Percentiles rank a stretch among this genome's conserved stretches.
Evolutionary conservation across 768 basidiomycete species (phyloP).

Genomic region (Leccinum truebloodii): DNA sequence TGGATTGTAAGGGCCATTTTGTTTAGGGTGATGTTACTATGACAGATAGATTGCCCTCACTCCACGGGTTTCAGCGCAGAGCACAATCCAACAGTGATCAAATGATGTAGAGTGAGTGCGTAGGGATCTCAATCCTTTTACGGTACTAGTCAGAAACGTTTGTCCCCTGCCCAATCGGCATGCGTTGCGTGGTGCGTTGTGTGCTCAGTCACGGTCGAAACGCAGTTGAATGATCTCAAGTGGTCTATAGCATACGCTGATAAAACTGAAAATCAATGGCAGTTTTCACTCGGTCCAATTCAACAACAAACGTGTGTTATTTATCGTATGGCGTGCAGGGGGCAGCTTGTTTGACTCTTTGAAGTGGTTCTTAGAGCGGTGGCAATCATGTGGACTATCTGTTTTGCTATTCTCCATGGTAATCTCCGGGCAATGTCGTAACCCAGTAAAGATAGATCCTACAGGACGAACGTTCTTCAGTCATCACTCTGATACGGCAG

Average conservation of each 20-base stretch:
- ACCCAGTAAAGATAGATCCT: neutral
- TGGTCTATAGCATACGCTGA: neutral
- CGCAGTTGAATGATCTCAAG: neutral
- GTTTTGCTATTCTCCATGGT: conserved; percentile 4
- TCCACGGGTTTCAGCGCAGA: neutral
- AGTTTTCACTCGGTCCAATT: neutral
- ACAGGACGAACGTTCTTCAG: conserved; percentile 16
- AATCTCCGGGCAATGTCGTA: conserved; percentile 7
- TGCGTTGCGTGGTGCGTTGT: neutral
- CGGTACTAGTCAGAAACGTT: neutral
- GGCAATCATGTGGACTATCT: neutral
- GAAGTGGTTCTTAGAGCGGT: neutral
- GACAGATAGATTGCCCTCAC: neutral
- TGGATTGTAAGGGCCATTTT: neutral
- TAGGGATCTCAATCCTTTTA: neutral
- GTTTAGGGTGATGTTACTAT: neutral
- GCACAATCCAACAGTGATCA: neutral
- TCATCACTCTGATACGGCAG: neutral
- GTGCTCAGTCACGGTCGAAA: neutral
- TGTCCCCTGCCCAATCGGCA: conserved; percentile 2
- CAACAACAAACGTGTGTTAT: neutral
- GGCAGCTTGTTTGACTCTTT: neutral
- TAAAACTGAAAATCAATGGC: neutral
- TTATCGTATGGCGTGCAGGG: neutral
- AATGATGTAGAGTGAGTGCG: neutral